Conservation (phyloP, 2,329 filamentous ascomycete genomes). For the Fusarium sp. region DNA sequence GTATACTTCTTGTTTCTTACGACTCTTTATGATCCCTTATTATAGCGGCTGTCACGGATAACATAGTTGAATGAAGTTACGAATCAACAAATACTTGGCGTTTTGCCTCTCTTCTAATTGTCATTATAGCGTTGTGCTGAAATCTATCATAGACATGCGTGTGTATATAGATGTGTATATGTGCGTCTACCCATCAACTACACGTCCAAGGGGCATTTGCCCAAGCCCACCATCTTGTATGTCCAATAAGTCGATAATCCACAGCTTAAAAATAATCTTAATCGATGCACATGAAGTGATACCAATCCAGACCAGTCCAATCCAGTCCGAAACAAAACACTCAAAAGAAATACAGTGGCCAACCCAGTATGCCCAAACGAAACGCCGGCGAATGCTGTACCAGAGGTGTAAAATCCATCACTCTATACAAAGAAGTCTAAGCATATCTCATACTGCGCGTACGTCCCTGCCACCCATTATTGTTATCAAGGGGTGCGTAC, state of each 20-base stretch:
- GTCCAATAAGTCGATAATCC: conserved; percentile 14
- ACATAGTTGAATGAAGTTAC: not conserved
- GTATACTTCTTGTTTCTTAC: not conserved
- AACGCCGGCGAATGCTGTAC: conserved; percentile 46
- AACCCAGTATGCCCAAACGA: conserved; percentile 22
- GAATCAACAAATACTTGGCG: conserved; percentile 5
- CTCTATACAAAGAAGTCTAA: conserved; percentile 31
- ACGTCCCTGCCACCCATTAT: conserved; percentile 39
- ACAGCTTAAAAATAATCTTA: conserved; percentile 13
- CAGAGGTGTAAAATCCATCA: conserved; percentile 1
- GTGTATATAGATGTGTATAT: conserved; percentile 24
- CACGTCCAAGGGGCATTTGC: conserved; percentile 6
- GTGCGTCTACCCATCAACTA: conserved; percentile 14
- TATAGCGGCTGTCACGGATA: not conserved
- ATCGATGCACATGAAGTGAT: conserved; percentile 8
- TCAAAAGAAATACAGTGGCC: conserved; percentile 5
- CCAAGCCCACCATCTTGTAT: conserved; percentile 14
- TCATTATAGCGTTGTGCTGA: conserved; percentile 14
- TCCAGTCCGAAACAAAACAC: not conserved
- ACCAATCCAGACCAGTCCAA: not conserved
- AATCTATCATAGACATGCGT: conserved; percentile 17
- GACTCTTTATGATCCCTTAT: not conserved
- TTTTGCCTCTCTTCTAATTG: conserved; percentile 22
- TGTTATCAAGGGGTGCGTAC: conserved; percentile 42
- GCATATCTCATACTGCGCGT: conserved; percentile 52